A percentile compares a stretch with the other conserved stretches of the same genome.
Evolutionary conservation across 2,329 filamentous ascomycete genomes (phyloP).

Genomic region (Coniochaeta sp.): DNA sequence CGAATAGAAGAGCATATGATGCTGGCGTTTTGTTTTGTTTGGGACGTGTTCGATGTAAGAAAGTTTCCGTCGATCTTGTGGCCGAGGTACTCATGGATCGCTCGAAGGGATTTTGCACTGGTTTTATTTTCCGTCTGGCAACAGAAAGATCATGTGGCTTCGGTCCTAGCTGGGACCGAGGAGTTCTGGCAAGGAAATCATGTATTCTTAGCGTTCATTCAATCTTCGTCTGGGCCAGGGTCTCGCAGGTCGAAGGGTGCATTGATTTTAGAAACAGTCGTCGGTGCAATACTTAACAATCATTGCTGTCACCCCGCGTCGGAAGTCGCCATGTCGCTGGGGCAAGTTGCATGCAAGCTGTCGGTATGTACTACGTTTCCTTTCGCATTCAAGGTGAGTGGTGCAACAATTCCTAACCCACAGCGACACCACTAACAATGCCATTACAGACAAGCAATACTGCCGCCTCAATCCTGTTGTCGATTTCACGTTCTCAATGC

Average conservation of each 20-base stretch:
- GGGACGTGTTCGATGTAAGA: not conserved
- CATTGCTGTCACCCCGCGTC: not conserved
- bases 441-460: too few relatives aligned
- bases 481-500: too few relatives aligned
- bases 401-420: too few relatives aligned
- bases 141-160: not conserved
- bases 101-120: not conserved
- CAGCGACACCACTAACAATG: too few relatives aligned
- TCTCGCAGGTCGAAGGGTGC: too few relatives aligned
- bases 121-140: too few relatives aligned
- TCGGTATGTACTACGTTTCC: too few relatives aligned
- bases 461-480: too few relatives aligned
- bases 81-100: not conserved
- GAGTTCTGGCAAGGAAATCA: not conserved
- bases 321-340: not conserved
- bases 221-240: too few relatives aligned
- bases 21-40: not conserved
- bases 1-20: not conserved
- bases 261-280: too few relatives aligned
- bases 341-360: too few relatives aligned
- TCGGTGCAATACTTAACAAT: not conserved
- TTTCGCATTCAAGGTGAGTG: too few relatives aligned
- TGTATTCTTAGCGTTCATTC: not conserved
- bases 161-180: not conserved
- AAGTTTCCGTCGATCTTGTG: not conserved